Conservation (phyloP, 2,329 filamentous ascomycete species). For the Ampelomyces quisqualis region DNA sequence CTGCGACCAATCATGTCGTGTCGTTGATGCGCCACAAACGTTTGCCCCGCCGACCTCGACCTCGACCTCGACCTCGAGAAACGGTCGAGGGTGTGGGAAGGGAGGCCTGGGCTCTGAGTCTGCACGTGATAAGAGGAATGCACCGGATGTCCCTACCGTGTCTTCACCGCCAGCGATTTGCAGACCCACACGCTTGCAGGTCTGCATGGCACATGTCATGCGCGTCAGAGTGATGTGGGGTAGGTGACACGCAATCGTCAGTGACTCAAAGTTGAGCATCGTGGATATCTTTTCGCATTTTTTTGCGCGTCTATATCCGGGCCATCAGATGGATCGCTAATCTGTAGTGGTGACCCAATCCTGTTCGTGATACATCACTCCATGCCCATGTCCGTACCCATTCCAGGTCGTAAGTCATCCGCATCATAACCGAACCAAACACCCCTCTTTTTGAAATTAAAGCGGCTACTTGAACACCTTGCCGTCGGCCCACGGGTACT, state of each 20-base stretch:
- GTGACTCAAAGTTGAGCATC: constrained; percentile 15
- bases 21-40: no score
- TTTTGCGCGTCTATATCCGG: constrained; percentile 26
- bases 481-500: constrained; percentile 82
- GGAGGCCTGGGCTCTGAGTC: background rate
- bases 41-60: background rate
- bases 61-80: background rate
- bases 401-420: constrained; percentile 40
- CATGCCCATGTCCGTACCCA: constrained; percentile 29
- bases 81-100: constrained; percentile 1
- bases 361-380: constrained; percentile 30
- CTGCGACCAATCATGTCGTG: no score
- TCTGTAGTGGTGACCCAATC: constrained; percentile 27
- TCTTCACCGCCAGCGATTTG: background rate
- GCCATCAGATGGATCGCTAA: constrained; percentile 26
- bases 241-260: background rate
- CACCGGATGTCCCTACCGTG: no score
- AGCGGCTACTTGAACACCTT: constrained; percentile 96
- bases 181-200: background rate
- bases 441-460: constrained; percentile 14
- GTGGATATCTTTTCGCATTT: constrained; percentile 32
- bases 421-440: constrained; percentile 32
- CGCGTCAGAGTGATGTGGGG: constrained; percentile 1
- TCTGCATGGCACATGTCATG: constrained; percentile 1
- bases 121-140: background rate